Conservation (phyloP, 1,139 yeast species). For the Blastobotrys apis region DNA sequence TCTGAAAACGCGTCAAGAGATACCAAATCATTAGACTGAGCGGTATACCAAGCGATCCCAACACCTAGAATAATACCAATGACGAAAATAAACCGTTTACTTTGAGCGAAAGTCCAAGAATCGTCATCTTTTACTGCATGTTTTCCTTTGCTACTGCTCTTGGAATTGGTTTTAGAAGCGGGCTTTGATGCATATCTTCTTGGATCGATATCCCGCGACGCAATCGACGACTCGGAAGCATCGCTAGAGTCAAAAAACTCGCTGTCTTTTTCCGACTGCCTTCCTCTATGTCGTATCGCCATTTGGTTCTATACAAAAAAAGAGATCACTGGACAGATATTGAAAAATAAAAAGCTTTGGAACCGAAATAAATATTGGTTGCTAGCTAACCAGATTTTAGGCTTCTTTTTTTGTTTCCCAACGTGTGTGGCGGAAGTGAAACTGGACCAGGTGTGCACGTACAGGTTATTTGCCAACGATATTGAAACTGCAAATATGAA, state of each 20-base stretch:
- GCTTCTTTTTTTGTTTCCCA: too few species aligned
- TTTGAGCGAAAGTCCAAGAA: slow-evolving; percentile 19
- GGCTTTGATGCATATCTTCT: neutral
- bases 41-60: slow-evolving; percentile 58
- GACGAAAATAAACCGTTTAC: slow-evolving; percentile 38
- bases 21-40: slow-evolving; percentile 43
- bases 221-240: neutral
- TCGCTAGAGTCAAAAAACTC: slow-evolving; percentile 5
- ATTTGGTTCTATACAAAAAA: too few species aligned
- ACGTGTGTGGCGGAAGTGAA: too few species aligned
- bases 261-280: slow-evolving; percentile 1
- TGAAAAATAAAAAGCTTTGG: too few species aligned
- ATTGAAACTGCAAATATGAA: too few species aligned
- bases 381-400: too few species aligned
- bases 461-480: too few species aligned
- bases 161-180: neutral
- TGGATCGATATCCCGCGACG: slow-evolving; percentile 1
- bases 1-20: slow-evolving; percentile 44
- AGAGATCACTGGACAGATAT: too few species aligned
- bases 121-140: neutral
- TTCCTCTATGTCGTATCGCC: slow-evolving; percentile 6
- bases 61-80: slow-evolving; percentile 72
- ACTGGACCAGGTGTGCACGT: too few species aligned
- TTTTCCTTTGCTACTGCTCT: neutral
- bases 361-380: too few species aligned